Evolutionary conservation across 306 rosid genomes (phyloP).

Genomic region (Cucumis hystrix): DNA sequence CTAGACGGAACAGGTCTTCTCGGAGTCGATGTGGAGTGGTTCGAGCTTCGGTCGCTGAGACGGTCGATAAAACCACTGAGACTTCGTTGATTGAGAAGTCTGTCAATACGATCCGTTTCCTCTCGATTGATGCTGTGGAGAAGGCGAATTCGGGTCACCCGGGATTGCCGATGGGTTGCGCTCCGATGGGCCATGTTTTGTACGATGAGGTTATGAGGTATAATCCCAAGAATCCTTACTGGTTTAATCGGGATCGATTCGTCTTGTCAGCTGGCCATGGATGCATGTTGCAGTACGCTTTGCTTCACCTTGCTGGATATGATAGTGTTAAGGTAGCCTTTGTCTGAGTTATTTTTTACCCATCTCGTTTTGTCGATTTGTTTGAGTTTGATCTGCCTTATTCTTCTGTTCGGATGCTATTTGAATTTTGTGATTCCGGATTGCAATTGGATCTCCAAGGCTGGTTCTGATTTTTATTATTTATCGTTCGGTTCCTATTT

Average conservation of each 20-base stretch:
- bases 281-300: constrained; percentile 88
- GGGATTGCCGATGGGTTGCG: constrained; percentile 65
- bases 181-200: constrained; percentile 55
- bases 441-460: neutral
- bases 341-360: neutral
- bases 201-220: constrained; percentile 52
- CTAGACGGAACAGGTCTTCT: constrained; percentile 1
- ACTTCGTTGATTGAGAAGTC: constrained; percentile 36
- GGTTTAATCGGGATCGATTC: constrained; percentile 61
- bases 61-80: constrained; percentile 28
- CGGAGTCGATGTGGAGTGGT: constrained; percentile 7
- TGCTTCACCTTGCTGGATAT: constrained; percentile 87
- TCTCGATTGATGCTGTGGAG: constrained; percentile 46
- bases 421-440: neutral
- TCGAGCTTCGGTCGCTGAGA: constrained; percentile 35
- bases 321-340: constrained; percentile 53
- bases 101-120: constrained; percentile 49
- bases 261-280: constrained; percentile 95
- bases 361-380: neutral
- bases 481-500: neutral
- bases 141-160: constrained; percentile 67
- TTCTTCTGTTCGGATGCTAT: neutral
- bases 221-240: constrained; percentile 48
- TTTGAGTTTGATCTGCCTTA: neutral
- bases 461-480: neutral